Conservation (phyloP, 176 grass and related monocot species). For the Leersia perrieri region DNA sequence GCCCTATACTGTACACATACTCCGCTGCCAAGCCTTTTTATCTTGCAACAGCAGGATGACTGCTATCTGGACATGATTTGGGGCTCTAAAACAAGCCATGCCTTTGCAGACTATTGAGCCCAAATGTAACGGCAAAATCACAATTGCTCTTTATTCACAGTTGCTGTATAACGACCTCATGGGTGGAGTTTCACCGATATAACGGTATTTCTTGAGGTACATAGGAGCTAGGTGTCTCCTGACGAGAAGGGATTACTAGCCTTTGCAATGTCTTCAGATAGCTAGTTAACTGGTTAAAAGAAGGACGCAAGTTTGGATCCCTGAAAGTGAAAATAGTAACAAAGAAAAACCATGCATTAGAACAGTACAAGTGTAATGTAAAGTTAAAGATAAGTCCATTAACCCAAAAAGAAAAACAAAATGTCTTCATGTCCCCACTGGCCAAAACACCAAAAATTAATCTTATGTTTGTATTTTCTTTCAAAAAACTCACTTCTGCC, state of each 20-base stretch:
- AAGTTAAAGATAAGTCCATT: neutral
- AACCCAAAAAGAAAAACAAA: neutral
- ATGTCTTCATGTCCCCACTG: neutral
- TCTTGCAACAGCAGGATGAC: slow-evolving; percentile 32
- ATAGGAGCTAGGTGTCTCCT: slow-evolving; percentile 50
- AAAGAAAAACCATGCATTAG: slow-evolving; percentile 20
- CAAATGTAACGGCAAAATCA: slow-evolving; percentile 36
- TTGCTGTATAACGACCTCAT: slow-evolving; percentile 22
- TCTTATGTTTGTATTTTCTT: neutral
- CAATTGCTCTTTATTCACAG: slow-evolving; percentile 38
- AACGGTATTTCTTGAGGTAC: slow-evolving; percentile 66
- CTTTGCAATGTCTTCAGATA: slow-evolving; percentile 71
- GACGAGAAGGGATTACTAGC: slow-evolving; percentile 57
- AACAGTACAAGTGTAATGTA: neutral
- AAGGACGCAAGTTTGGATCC: slow-evolving; percentile 82
- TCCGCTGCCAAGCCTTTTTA: slow-evolving; percentile 45
- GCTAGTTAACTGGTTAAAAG: slow-evolving; percentile 66
- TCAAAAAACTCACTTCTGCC: slow-evolving; percentile 70
- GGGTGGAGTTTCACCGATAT: slow-evolving; percentile 72
- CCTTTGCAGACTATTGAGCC: slow-evolving; percentile 40
- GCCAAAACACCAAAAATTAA: slow-evolving; percentile 21
- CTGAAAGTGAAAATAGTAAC: slow-evolving; percentile 37
- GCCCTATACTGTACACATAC: slow-evolving; percentile 44
- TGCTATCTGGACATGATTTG: slow-evolving; percentile 10
- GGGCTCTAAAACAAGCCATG: slow-evolving; percentile 47